These are phyloP conservation scores for Neoboletus brunneissimus DNA, from an alignment of 768 basidiomycete species.

Conservation along the genomic window DNA sequence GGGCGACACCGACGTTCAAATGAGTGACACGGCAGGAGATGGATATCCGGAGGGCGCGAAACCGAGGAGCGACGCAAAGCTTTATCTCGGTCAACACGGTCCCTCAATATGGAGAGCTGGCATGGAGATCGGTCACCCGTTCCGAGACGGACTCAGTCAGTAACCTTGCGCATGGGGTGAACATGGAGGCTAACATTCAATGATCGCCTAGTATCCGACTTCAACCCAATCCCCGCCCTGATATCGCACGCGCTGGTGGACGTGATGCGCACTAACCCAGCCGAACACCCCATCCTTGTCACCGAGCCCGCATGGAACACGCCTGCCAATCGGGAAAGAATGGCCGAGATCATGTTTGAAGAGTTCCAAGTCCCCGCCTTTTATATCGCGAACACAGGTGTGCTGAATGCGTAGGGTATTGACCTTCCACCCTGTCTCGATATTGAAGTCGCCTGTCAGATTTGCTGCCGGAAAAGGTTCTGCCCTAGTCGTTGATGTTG, in stretches of 20 bases:
- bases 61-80: slow-evolving; percentile 49
- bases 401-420: slow-evolving; percentile 79
- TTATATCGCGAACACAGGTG: slow-evolving; percentile 93
- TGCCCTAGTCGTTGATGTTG: slow-evolving; percentile 94
- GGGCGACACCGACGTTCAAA: slow-evolving; percentile 35
- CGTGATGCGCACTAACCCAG: slow-evolving; percentile 70
- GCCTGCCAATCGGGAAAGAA: slow-evolving; percentile 83
- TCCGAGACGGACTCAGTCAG: slow-evolving; percentile 82
- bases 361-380: slow-evolving; percentile 93
- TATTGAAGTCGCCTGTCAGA: slow-evolving; percentile 39
- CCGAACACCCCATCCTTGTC: slow-evolving; percentile 88
- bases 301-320: slow-evolving; percentile 99
- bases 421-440: background rate
- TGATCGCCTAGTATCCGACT: slow-evolving; percentile 60
- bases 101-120: slow-evolving; percentile 87
- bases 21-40: slow-evolving; percentile 39
- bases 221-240: slow-evolving; percentile 66
- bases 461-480: slow-evolving; percentile 97
- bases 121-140: slow-evolving; percentile 84
- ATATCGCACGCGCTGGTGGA: slow-evolving; percentile 74
- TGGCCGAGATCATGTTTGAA: slow-evolving; percentile 98
- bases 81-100: slow-evolving; percentile 84
- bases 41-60: slow-evolving; percentile 30
- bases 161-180: slow-evolving; percentile 7
- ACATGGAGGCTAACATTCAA: slow-evolving; percentile 1